Evolutionary conservation across 371 early-diverging fungal species (phyloP).

Genomic region (Umbelopsis sp.): DNA sequence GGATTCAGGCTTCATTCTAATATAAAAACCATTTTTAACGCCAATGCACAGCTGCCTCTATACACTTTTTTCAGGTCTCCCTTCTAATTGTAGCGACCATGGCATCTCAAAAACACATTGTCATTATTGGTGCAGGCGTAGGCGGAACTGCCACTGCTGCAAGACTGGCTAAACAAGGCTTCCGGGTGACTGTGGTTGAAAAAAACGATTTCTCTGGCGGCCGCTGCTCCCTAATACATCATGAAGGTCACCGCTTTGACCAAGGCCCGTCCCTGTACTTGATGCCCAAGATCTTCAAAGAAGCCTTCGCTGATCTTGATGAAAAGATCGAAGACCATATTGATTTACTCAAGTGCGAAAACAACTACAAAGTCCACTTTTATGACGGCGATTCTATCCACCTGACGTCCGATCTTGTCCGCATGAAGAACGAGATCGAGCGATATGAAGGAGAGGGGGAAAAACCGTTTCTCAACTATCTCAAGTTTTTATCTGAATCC

Average conservation of each 20-base stretch:
- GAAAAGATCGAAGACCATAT: conserved; percentile 54
- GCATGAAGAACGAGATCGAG: conserved; percentile 59
- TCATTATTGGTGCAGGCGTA: conserved; percentile 59
- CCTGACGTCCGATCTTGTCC: conserved; percentile 54
- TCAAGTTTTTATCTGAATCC: conserved; percentile 55
- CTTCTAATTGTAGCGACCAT: conserved; percentile 1
- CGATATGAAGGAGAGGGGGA: conserved; percentile 50
- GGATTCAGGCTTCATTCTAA: too few relatives aligned
- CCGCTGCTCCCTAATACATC: conserved; percentile 58
- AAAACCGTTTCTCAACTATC: conserved; percentile 42
- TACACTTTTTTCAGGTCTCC: background rate
- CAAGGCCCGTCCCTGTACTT: conserved; percentile 68
- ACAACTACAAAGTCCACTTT: conserved; percentile 67
- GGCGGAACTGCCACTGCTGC: conserved; percentile 68
- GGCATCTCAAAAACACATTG: conserved; percentile 41
- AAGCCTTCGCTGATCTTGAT: conserved; percentile 61
- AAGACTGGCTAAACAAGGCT: conserved; percentile 56
- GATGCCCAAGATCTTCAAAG: conserved; percentile 64
- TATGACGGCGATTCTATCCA: conserved; percentile 56
- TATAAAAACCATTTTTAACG: background rate
- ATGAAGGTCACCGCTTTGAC: conserved; percentile 60
- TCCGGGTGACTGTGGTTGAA: conserved; percentile 60
- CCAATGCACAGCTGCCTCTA: background rate
- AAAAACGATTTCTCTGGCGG: conserved; percentile 66
- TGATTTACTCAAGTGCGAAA: conserved; percentile 57